Base-by-base conservation (phyloP, 129 eudicot genomes). In the Flaveria ramosissima region DNA sequence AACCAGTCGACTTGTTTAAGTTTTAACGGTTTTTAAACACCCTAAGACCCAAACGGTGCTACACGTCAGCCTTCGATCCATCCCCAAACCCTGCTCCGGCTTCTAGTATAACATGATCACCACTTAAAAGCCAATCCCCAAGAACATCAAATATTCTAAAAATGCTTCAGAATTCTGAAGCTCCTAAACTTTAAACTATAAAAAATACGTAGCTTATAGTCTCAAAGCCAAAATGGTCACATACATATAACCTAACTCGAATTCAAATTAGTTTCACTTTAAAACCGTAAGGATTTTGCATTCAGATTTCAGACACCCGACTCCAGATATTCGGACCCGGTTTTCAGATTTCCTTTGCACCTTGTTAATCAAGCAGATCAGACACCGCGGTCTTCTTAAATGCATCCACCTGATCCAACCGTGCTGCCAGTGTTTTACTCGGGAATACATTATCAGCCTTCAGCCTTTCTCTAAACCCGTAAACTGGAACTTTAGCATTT, bases 391-490 rank as follows among this genome's bases (percentile, higher is more conserved):
- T 81, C 81, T 80, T 93, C 81, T 59, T 88, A 72, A 88, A 86
- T 19, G 89, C 82, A 63, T 91, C 97, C 0, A 74, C 89, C 71
- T 42, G 86, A 51, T 76, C 78, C 80, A 93, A 70, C 83, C 71
- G 78, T 2, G 24, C 84, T 0, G 72, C 84, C 84, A 93, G 10
- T 19, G 50, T 45, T 67, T 73, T 84, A 62, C 70, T 85, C 3
- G 97, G 97, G 68, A 85, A 77, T 4, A 93, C 30, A 50, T 89
- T 91, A 67, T 91, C 98, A 6, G 87, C 97, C 81, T 81, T 89
- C 93, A 93, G 70, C 65, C 98, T 83, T 72, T 93, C 96, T 30
- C 71, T 71, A 50, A 93, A 61, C 76, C 98, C 98, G 80, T 93
- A 93, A 7, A 86, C 85, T 15, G 97, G 96, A 16, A 48, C 41